A percentile compares a stretch with the other conserved stretches of the same genome.
These are phyloP conservation scores for Xylaria sp. DNA, from an alignment of 2,329 filamentous ascomycete species.

Conservation along the genomic window DNA sequence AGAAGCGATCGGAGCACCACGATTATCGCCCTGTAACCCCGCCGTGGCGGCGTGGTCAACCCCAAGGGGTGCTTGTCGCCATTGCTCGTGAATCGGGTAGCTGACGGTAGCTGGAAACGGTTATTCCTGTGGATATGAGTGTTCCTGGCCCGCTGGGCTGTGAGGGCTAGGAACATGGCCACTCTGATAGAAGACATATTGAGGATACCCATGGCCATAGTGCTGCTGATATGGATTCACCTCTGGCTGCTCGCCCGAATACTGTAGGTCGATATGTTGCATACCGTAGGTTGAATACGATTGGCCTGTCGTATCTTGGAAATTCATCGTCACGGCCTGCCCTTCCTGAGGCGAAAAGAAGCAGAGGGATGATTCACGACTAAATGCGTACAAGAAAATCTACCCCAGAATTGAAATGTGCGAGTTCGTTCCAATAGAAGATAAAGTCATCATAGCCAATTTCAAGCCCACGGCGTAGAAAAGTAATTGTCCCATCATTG, in stretches of 20 bases:
- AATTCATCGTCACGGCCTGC: background rate
- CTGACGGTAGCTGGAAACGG: background rate
- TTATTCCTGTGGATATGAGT: background rate
- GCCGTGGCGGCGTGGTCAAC: background rate
- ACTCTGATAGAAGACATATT: background rate
- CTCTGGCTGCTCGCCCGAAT: background rate
- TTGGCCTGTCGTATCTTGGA: background rate
- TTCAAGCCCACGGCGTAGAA: background rate
- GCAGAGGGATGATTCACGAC: background rate
- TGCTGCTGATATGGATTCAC: background rate
- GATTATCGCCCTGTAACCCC: background rate
- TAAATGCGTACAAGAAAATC: background rate
- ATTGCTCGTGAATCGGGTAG: background rate
- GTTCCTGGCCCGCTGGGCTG: background rate
- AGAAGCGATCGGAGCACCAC: background rate
- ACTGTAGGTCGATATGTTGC: background rate
- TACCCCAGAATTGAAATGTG: background rate
- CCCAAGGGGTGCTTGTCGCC: background rate
- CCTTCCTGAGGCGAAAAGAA: background rate
- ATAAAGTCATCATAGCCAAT: background rate
- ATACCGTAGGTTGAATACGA: conserved; percentile 2
- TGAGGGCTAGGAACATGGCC: background rate
- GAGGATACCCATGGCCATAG: background rate
- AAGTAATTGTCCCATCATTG: background rate
- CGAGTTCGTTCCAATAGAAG: background rate